Evolutionary conservation across 2,329 filamentous ascomycete species (phyloP), one percentile per base, ranked within the genome.

Genomic region (Exophiala oligosperma): DNA sequence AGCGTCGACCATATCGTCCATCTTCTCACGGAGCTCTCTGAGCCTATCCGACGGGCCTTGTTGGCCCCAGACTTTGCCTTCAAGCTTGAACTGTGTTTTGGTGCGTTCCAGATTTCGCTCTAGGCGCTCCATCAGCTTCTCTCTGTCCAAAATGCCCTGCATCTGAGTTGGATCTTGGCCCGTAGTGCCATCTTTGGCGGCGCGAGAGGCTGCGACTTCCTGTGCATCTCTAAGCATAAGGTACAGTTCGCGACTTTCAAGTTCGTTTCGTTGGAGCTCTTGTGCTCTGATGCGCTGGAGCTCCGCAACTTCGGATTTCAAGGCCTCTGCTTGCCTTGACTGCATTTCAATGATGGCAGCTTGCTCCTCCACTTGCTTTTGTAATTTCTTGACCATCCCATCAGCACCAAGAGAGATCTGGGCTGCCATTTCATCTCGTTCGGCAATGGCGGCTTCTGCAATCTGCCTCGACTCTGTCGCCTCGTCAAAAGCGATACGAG

Each of bases 151-250:
- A 61, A 99, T 97, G 62, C 94, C 94, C 71, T 92, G 86, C 88
- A 93, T 91, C 55, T 88, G 88, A 24, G 90, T 85, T 70, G 94
- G 89, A 23, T 83, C 84, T 41, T 85, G 82, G 49, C 74, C 81
- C 40, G 86, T 79, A 41, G 78, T 78, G 66, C 80, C 77, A 14
- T 70, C 72, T 66, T 83, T 85, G 70, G 84, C 81, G n/a, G 91
- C 90, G 68, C 91, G 90, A 2, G 93, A 92, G 24, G 92, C 92
- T 47, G 93, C 93, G 65, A 97, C 91, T 69, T 99, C 93, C 74
- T 97, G 93, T 38, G 94, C 93, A 74, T 99, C 94, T 61, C 93
- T 87, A 64, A 99, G 87, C 94, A 99, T 99, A 56, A 99, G 88
- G 74, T 97, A 99, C 23, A 99, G 78, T 75, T 99, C 94, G 77